phyloP scores from a whole-genome alignment of 805 yeast species.

The Cyberlindnera saturnus region DNA sequence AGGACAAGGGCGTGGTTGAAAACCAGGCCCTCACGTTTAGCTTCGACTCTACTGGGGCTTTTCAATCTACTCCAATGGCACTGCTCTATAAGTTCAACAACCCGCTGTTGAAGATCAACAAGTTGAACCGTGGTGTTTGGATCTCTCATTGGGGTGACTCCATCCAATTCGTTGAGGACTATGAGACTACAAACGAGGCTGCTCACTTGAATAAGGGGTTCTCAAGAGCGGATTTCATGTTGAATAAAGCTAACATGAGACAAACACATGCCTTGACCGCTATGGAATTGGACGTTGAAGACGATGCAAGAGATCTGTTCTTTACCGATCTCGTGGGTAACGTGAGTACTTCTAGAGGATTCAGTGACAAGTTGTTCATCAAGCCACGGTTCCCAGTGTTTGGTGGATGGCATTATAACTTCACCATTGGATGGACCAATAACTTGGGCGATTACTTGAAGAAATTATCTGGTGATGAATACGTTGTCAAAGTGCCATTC shows the following conservation, averaged over 20 bases:
- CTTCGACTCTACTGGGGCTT: constrained; percentile 46
- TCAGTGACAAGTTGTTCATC: constrained; percentile 40
- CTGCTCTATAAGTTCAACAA: constrained; percentile 57
- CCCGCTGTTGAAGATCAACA: constrained; percentile 58
- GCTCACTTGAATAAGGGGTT: constrained; percentile 67
- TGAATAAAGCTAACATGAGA: constrained; percentile 41
- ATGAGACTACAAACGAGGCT: constrained; percentile 71
- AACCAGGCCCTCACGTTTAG: constrained; percentile 46
- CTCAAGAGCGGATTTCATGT: constrained; percentile 74
- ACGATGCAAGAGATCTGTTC: constrained; percentile 57
- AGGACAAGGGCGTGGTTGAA: constrained; percentile 31
- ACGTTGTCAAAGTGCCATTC: constrained; percentile 61
- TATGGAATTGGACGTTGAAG: constrained; percentile 50
- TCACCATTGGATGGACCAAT: constrained; percentile 91
- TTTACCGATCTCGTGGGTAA: constrained; percentile 89
- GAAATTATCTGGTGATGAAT: constrained; percentile 32
- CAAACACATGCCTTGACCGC: constrained; percentile 56
- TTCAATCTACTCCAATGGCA: constrained; percentile 41
- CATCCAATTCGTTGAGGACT: constrained; percentile 76
- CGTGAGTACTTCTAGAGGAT: constrained; percentile 66
- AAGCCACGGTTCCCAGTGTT: constrained; percentile 90
- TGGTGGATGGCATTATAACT: constrained; percentile 95
- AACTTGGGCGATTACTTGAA: constrained; percentile 48
- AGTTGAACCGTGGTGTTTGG: constrained; percentile 74
- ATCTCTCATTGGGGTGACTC: constrained; percentile 77